Conservation (phyloP, 495 filamentous ascomycete species). For the Hypoxylon perforatum region DNA sequence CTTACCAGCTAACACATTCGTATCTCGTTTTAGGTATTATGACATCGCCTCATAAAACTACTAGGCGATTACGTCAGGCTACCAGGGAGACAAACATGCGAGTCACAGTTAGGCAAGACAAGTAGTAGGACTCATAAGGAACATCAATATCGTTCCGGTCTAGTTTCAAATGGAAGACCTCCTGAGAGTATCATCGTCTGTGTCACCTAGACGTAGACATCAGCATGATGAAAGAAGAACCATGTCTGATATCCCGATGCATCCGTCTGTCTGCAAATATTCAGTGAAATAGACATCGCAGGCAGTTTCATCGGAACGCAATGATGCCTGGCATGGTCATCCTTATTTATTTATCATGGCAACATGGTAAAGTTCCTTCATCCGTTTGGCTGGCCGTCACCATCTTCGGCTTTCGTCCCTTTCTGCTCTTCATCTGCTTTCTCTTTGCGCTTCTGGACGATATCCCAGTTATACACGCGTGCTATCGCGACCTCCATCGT, state of each 20-base stretch:
- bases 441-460: constrained; percentile 92
- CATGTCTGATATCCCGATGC: neutral
- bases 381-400: constrained; percentile 46
- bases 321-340: constrained; percentile 9
- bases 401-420: constrained; percentile 49
- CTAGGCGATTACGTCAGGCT: neutral
- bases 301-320: neutral
- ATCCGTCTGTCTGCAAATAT: neutral
- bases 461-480: constrained; percentile 98
- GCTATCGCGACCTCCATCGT: constrained; percentile 97
- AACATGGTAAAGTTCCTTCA: constrained; percentile 24
- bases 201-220: neutral
- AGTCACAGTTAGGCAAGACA: no score
- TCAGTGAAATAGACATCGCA: neutral
- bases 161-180: neutral
- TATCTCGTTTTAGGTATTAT: neutral
- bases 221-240: neutral
- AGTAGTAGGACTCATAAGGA: no score
- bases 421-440: constrained; percentile 71
- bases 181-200: neutral
- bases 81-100: neutral
- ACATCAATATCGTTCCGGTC: no score
- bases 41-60: neutral
- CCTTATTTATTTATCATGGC: neutral
- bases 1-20: neutral